Evolutionary conservation across 768 basidiomycete genomes (phyloP).

Genomic region (Tricholoma hemisulphureum): DNA sequence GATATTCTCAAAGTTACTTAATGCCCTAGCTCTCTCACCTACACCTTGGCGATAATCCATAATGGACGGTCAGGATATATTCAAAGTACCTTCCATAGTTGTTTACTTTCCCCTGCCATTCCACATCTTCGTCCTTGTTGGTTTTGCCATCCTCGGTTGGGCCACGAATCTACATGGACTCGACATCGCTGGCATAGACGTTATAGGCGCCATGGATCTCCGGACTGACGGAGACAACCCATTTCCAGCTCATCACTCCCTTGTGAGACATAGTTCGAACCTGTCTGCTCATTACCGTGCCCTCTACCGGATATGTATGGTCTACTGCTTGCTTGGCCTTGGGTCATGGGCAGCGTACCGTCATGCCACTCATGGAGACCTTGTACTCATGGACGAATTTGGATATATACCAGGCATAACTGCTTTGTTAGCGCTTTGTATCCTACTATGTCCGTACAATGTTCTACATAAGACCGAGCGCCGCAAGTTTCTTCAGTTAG

Average conservation of each 20-base stretch:
- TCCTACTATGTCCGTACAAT: constrained; percentile 67
- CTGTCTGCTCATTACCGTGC: constrained; percentile 51
- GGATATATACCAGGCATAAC: constrained; percentile 76
- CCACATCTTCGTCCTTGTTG: constrained; percentile 78
- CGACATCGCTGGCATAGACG: constrained; percentile 70
- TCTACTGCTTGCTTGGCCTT: constrained; percentile 61
- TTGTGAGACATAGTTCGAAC: constrained; percentile 33
- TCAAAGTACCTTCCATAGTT: constrained; percentile 46
- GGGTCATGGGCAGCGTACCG: constrained; percentile 71
- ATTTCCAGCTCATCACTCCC: constrained; percentile 25
- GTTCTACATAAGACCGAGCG: constrained; percentile 69
- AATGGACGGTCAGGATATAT: constrained; percentile 21
- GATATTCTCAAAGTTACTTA: too few relatives aligned
- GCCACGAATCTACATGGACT: constrained; percentile 91
- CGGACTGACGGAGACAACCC: constrained; percentile 33
- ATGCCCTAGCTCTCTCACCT: constrained; percentile 11
- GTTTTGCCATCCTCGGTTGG: constrained; percentile 85
- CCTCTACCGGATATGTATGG: constrained; percentile 64
- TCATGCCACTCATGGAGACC: constrained; percentile 54
- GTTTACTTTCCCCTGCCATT: constrained; percentile 85
- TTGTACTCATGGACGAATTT: constrained; percentile 65
- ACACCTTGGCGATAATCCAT: constrained; percentile 7
- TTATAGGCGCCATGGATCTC: constrained; percentile 67
- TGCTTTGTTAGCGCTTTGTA: constrained; percentile 52
- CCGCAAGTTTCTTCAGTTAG: constrained; percentile 76